Evolutionary conservation across 2,329 filamentous ascomycete genomes (phyloP).

Genomic region (Mariannaea elegans): DNA sequence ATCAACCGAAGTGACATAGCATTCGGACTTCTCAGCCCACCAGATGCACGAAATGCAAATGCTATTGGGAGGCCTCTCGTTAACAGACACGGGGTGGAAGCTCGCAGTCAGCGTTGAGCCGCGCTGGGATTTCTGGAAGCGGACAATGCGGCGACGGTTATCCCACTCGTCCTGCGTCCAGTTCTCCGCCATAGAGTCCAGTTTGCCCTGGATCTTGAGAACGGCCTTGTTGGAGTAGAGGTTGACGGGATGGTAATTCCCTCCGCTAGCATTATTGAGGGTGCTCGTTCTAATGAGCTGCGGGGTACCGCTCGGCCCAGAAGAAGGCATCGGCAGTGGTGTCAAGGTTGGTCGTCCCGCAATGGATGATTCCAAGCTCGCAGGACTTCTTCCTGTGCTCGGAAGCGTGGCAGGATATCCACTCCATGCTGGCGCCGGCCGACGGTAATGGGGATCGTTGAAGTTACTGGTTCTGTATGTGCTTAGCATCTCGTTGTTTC

Average conservation of each 20-base stretch:
- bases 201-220: conserved; percentile 84
- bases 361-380: conserved; percentile 54
- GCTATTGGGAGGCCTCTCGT: conserved; percentile 82
- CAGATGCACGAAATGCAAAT: conserved; percentile 98
- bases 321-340: conserved; percentile 57
- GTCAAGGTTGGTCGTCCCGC: conserved; percentile 56
- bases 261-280: conserved; percentile 49
- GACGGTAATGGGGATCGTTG: conserved; percentile 58
- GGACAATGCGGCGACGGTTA: conserved; percentile 82
- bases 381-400: conserved; percentile 53
- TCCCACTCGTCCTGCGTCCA: conserved; percentile 87
- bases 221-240: conserved; percentile 86
- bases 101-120: conserved; percentile 83
- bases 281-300: conserved; percentile 67
- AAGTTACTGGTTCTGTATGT: conserved; percentile 64
- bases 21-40: conserved; percentile 92
- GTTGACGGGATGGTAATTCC: conserved; percentile 77
- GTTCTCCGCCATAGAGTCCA: conserved; percentile 82
- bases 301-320: conserved; percentile 49
- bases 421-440: conserved; percentile 50
- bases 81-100: conserved; percentile 81
- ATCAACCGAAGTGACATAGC: conserved; percentile 95
- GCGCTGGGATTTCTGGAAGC: conserved; percentile 84
- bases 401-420: conserved; percentile 53
- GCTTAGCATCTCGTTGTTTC: conserved; percentile 62